These are phyloP conservation scores for Pythium dissotocum DNA, from an alignment of 352 stramenopile species.

Conservation along the genomic window DNA sequence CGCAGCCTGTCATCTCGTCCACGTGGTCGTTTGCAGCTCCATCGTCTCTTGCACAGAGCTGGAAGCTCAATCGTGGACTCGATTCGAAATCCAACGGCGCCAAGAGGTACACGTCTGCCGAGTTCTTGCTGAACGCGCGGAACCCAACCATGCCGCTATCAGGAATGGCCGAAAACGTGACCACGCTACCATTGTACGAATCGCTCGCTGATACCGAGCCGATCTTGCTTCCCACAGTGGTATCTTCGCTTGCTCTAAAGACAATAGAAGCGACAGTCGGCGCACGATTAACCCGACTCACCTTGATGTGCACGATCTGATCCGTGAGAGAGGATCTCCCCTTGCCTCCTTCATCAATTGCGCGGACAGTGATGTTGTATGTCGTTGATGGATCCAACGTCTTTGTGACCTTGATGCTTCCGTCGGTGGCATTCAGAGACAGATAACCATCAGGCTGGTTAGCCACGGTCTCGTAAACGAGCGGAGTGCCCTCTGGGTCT, in stretches of 20 bases:
- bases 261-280: conserved; percentile 15
- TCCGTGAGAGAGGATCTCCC: conserved; percentile 15
- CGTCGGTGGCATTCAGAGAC: not conserved
- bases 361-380: conserved; percentile 23
- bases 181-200: conserved; percentile 36
- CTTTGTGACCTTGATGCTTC: not conserved
- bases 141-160: conserved; percentile 32
- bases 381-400: conserved; percentile 4
- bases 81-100: conserved; percentile 43
- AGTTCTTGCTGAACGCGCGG: conserved; percentile 25
- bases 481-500: conserved; percentile 14
- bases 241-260: conserved; percentile 24
- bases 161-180: conserved; percentile 45
- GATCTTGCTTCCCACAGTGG: conserved; percentile 29
- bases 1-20: conserved; percentile 50
- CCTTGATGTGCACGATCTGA: conserved; percentile 11
- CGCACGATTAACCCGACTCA: conserved; percentile 26
- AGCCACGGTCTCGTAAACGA: conserved; percentile 4
- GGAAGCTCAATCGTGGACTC: conserved; percentile 29
- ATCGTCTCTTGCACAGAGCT: conserved; percentile 54
- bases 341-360: conserved; percentile 15
- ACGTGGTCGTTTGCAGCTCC: conserved; percentile 45
- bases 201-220: conserved; percentile 37
- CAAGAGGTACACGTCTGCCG: conserved; percentile 39
- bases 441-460: conserved; percentile 4